phyloP scores from a whole-genome alignment of 1,284 basidiomycete genomes.

The Ustilago xerochloae region DNA sequence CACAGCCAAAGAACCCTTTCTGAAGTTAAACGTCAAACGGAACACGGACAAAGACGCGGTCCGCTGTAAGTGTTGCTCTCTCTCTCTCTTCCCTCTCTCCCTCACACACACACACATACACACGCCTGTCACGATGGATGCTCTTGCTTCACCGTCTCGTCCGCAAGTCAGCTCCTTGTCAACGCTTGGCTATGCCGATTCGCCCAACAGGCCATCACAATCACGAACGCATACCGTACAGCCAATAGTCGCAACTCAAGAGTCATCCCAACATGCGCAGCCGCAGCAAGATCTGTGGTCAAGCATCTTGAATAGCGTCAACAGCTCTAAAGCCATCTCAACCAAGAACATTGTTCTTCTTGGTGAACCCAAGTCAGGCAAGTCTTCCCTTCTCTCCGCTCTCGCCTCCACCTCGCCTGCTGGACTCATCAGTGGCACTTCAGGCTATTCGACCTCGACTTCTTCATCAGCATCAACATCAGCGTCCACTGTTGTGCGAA shows the following conservation, averaged over 20 bases:
- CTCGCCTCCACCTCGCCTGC: slow-evolving; percentile 71
- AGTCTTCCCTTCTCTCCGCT: slow-evolving; percentile 78
- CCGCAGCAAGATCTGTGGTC: slow-evolving; percentile 79
- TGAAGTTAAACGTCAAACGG: background rate
- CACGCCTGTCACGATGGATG: slow-evolving; percentile 4
- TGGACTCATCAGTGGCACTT: slow-evolving; percentile 37
- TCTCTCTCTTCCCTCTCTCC: background rate
- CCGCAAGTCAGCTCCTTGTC: slow-evolving; percentile 10
- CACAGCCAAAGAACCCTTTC: background rate
- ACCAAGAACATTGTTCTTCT: slow-evolving; percentile 85
- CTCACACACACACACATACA: background rate
- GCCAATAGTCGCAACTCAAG: background rate
- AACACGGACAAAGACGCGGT: background rate
- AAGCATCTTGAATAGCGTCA: slow-evolving; percentile 87
- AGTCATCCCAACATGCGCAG: background rate
- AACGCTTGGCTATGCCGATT: slow-evolving; percentile 10
- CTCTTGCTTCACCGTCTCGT: slow-evolving; percentile 10
- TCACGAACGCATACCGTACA: background rate
- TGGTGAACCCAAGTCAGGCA: slow-evolving; percentile 78
- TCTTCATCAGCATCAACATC: too few relatives aligned
- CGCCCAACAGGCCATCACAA: slow-evolving; percentile 10
- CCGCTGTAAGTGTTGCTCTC: background rate
- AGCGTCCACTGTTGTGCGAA: background rate
- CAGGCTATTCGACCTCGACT: background rate
- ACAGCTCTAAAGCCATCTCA: slow-evolving; percentile 82